Evolutionary conservation across 2,329 filamentous ascomycete genomes (phyloP).

Genomic region (Clonostachys byssicola): DNA sequence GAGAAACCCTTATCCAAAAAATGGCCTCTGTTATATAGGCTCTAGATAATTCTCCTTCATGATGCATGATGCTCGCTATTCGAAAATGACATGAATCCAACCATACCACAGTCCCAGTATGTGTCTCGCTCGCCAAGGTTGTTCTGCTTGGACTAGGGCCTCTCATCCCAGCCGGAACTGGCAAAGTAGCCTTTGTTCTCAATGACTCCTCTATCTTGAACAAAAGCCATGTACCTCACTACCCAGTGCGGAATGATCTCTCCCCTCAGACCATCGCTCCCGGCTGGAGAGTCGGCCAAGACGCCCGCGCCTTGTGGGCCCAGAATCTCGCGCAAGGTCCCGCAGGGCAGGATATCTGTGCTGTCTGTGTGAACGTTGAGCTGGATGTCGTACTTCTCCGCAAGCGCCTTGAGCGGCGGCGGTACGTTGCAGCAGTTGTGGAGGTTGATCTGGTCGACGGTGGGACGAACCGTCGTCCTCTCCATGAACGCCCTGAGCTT

Average conservation of each 20-base stretch:
- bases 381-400: conserved; percentile 80
- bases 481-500: conserved; percentile 75
- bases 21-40: background rate
- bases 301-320: conserved; percentile 71
- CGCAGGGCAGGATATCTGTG: conserved; percentile 82
- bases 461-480: conserved; percentile 66
- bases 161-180: conserved; percentile 62
- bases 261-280: conserved; percentile 60
- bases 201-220: conserved; percentile 89
- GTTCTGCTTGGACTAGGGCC: background rate
- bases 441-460: conserved; percentile 93
- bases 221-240: conserved; percentile 93
- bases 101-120: too few species aligned
- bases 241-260: conserved; percentile 90
- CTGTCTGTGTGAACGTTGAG: conserved; percentile 92
- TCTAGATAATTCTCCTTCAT: background rate
- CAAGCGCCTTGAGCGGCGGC: conserved; percentile 77
- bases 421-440: conserved; percentile 95
- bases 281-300: conserved; percentile 52
- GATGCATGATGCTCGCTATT: background rate
- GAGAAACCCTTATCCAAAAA: background rate
- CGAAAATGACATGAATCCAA: background rate
- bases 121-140: too few species aligned
- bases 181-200: conserved; percentile 99
- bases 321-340: conserved; percentile 80